A percentile compares a stretch with the other conserved stretches of the same genome.
Conservation (phyloP, 352 stramenopile species). For the Phytophthora sansomeana region DNA sequence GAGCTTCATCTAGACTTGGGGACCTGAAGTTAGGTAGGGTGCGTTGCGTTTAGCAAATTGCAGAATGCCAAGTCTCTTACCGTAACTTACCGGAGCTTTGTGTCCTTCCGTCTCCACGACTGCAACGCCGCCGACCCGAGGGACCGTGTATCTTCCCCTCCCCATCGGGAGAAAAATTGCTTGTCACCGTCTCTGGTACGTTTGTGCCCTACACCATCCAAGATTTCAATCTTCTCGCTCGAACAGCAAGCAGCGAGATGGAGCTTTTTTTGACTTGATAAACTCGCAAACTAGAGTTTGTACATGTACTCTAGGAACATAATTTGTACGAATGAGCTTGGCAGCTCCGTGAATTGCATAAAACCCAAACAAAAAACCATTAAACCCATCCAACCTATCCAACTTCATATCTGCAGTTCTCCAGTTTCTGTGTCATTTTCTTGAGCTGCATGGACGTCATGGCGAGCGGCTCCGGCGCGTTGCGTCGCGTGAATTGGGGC, state of each 20-base stretch:
- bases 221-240: slow-evolving; percentile 14
- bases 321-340: too few relatives aligned
- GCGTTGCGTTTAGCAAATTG: slow-evolving; percentile 24
- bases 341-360: too few relatives aligned
- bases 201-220: slow-evolving; percentile 24
- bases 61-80: slow-evolving; percentile 14
- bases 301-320: too few relatives aligned
- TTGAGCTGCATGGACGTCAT: slow-evolving; percentile 8
- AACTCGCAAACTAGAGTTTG: too few relatives aligned
- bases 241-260: slow-evolving; percentile 19
- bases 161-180: slow-evolving; percentile 35
- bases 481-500: slow-evolving; percentile 31
- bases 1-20: slow-evolving; percentile 24
- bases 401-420: too few relatives aligned
- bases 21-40: slow-evolving; percentile 15
- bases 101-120: slow-evolving; percentile 17
- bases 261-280: too few relatives aligned
- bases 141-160: slow-evolving; percentile 23
- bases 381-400: background rate
- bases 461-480: slow-evolving; percentile 12
- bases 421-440: background rate
- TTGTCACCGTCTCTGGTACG: slow-evolving; percentile 7
- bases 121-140: background rate
- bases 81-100: background rate
- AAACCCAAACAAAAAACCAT: too few relatives aligned